Percentiles rank a stretch among this genome's conserved stretches.
These are phyloP conservation scores for Microstegium vimineum DNA, from an alignment of 176 grass and related monocot species.

Conservation along the genomic window DNA sequence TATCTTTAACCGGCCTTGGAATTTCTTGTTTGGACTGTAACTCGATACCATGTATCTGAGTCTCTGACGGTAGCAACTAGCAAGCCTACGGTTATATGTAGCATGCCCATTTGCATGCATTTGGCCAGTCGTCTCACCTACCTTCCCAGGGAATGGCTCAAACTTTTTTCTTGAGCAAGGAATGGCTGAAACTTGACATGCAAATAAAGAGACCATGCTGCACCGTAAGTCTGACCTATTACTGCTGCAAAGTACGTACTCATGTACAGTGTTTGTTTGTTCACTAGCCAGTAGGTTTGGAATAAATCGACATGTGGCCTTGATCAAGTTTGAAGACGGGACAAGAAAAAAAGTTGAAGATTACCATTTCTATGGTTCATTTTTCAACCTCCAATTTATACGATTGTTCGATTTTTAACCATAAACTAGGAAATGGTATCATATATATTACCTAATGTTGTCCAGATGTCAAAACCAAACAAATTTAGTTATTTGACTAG, in stretches of 20 bases:
- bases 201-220: not conserved
- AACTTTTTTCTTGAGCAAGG: slow-evolving; percentile 8
- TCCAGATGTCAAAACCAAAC: too few species aligned
- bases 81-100: slow-evolving; percentile 23
- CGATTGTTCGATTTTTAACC: too few species aligned
- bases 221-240: not conserved
- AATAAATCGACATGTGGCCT: not conserved
- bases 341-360: not conserved
- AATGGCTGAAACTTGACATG: slow-evolving; percentile 41
- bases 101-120: slow-evolving; percentile 14
- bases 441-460: too few species aligned
- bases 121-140: slow-evolving; percentile 25
- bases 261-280: not conserved
- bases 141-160: slow-evolving; percentile 32
- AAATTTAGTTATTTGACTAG: too few species aligned
- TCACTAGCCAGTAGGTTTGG: not conserved
- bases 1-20: slow-evolving; percentile 42
- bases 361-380: not conserved
- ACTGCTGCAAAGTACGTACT: slow-evolving; percentile 17
- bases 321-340: not conserved
- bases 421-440: too few species aligned
- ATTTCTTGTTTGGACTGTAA: slow-evolving; percentile 35
- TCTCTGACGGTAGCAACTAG: slow-evolving; percentile 28
- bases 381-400: too few species aligned
- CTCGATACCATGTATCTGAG: slow-evolving; percentile 11